Base-by-base conservation (phyloP, 2,329 filamentous ascomycete species). In the Fusarium acutatum region DNA sequence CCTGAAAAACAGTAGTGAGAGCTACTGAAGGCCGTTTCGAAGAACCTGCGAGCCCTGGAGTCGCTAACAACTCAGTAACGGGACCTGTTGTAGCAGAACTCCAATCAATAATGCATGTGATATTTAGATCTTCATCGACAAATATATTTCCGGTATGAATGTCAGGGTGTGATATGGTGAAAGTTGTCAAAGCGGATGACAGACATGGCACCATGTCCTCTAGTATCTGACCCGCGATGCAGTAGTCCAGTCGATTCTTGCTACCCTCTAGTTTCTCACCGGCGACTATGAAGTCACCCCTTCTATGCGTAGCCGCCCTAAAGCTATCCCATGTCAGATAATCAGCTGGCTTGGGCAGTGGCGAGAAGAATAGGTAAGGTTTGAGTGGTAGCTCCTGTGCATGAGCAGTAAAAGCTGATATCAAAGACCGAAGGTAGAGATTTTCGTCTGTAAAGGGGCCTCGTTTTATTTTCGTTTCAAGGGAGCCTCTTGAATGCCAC, bases 171-270 rank as follows among this genome's bases (percentile, higher is more conserved):
- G 50, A 37, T 53, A 53, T 1, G 6, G 14, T 53, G 20, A 53
- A 37, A 18, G 0, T 7, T 7, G 24, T 17, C 34, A 14, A 28
- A 6, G 9, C 13, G 4, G 14, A 17, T 2, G 14, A 22, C 2
- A 53, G 7, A 1, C 0, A 3, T 22, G 18, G 18, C 1, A 53
- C 2, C 50, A 37, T 37, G 28, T 28, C 50, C 10, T 37, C 14
- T 1, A 53, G 18, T 13, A 53, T 13, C 7, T 28, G 50, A 7
- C 34, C 50, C 3, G 14, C 24, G 3, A 37, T 37, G 7, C 13
- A 53, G 24, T 37, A 53, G 3, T 53, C 24, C 1, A 53, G 18
- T 28, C 50, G 18, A 22, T 53, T 53, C 50, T 22, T 53, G 18
- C 50, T 28, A 17, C 50, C 50, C 20, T 53, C 50, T 0, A 37